Conservation (phyloP, 2,329 filamentous ascomycete genomes). For the Diaporthe citriasiana region DNA sequence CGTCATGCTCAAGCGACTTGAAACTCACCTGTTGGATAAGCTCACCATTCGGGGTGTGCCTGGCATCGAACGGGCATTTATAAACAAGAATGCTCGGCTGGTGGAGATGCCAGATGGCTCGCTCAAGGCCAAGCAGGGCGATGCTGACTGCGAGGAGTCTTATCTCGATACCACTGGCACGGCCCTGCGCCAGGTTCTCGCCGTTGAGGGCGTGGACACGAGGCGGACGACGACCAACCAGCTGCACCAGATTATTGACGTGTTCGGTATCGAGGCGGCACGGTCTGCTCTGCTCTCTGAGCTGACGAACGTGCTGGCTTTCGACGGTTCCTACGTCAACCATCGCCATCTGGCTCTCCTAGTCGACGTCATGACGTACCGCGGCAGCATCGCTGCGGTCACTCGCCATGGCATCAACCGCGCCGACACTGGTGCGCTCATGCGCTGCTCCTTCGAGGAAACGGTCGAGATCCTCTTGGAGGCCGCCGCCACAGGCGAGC, state of each 20-base stretch:
- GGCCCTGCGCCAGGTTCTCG: conserved; percentile 84
- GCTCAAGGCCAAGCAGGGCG: conserved; percentile 80
- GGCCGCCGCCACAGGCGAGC: conserved; percentile 92
- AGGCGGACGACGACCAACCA: conserved; percentile 93
- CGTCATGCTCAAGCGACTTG: conserved; percentile 91
- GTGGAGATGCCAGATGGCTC: conserved; percentile 78
- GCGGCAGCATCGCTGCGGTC: conserved; percentile 93
- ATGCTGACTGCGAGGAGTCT: conserved; percentile 88
- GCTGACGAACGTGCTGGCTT: conserved; percentile 92
- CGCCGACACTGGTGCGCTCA: conserved; percentile 95
- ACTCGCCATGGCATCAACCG: conserved; percentile 99
- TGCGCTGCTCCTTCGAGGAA: conserved; percentile 99
- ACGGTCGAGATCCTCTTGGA: conserved; percentile 98
- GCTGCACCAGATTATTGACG: conserved; percentile 92
- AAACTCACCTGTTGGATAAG: conserved; percentile 91
- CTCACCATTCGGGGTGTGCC: conserved; percentile 91
- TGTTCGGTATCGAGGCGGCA: conserved; percentile 96
- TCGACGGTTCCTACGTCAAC: conserved; percentile 99
- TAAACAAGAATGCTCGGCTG: conserved; percentile 83
- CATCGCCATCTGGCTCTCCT: conserved; percentile 96
- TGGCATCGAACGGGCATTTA: conserved; percentile 91
- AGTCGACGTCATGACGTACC: conserved; percentile 97
- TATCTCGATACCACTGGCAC: conserved; percentile 96
- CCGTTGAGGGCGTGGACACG: conserved; percentile 89
- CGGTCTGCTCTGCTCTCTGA: conserved; percentile 89